Base-by-base conservation (phyloP, 306 rosid genomes). In the Pyrus betulifolia region DNA sequence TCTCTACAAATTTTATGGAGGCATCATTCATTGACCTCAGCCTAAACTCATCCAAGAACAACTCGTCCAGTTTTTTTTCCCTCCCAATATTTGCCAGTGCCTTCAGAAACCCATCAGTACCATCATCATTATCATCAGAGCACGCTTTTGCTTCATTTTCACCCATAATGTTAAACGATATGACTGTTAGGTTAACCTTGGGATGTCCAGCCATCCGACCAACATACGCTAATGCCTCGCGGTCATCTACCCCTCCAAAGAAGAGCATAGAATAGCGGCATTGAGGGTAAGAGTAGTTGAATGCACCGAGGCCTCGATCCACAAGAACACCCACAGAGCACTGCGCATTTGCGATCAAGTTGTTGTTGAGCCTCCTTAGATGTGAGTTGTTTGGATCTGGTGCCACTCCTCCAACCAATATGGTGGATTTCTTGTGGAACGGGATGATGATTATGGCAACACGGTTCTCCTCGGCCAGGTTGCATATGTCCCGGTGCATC, bases 171-270 rank as follows among this genome's bases (percentile, higher is more conserved):
- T 28, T 18, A 31, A 93, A 81, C 28, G 89, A 70, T 67, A 85
- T 67, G 8, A 88, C 87, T 1, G 85, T 71, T 4, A 90, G 7
- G 3, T 77, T 13, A 1, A 71, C 79, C 49, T 52, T 57, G 6
- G 82, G 81, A 63, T 87, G 83, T 69, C 55, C 76, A 8, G 87
- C 83, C 88, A 88, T 85, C 46, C 91, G 84, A 85, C 79, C 82
- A 9, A 89, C 89, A 19, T 87, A 67, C 6, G 92, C 85, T 6
- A 88, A 70, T 19, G 96, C 96, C 76, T 92, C 96, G 1, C 89
- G 83, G 46, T 90, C 97, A 40, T 92, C 96, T 0, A 82, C 76
- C 13, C 97, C 90, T 4, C 90, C 86, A 1, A 86, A 38, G 77
- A 81, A 86, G 61, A 84, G 59, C 51, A 86, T 22, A 9, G 86